Conservation (phyloP, 2,329 filamentous ascomycete genomes). For the Exophiala bonariae region DNA sequence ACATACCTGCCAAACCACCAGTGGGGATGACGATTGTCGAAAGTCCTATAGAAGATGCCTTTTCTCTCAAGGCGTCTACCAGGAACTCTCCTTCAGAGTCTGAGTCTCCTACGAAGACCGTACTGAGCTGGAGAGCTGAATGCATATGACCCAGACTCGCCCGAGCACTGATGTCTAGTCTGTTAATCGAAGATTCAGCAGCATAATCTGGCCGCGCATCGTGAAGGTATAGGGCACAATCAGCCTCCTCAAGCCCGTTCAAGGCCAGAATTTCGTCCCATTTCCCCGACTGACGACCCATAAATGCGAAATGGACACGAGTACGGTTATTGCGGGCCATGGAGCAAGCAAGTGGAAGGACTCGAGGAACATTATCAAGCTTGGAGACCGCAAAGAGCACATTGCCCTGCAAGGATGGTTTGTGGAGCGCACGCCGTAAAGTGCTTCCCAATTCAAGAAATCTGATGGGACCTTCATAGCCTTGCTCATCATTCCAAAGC, state of each 20-base stretch:
- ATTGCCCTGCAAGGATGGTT: conserved; percentile 59
- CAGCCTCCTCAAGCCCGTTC: conserved; percentile 70
- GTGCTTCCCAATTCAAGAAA: conserved; percentile 62
- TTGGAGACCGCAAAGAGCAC: conserved; percentile 78
- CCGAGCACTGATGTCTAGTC: conserved; percentile 65
- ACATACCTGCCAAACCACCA: conserved; percentile 61
- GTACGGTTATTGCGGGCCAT: conserved; percentile 72
- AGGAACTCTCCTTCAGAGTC: conserved; percentile 69
- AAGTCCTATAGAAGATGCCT: conserved; percentile 53
- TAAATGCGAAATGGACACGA: conserved; percentile 77
- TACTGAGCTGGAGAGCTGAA: conserved; percentile 74
- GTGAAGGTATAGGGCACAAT: conserved; percentile 67
- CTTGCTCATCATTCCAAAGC: conserved; percentile 26
- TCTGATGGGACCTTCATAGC: conserved; percentile 70
- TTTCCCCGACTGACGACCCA: conserved; percentile 70
- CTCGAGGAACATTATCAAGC: conserved; percentile 67
- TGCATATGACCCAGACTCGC: conserved; percentile 71
- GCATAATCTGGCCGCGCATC: conserved; percentile 76
- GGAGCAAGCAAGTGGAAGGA: conserved; percentile 82
- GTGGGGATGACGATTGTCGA: conserved; percentile 74
- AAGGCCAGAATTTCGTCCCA: conserved; percentile 69
- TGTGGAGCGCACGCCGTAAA: conserved; percentile 11
- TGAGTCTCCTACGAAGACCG: conserved; percentile 69
- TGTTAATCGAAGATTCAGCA: conserved; percentile 66
- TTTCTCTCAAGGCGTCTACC: conserved; percentile 57